These are phyloP conservation scores for Suillus luteus DNA, from an alignment of 768 basidiomycete genomes.

Conservation along the genomic window DNA sequence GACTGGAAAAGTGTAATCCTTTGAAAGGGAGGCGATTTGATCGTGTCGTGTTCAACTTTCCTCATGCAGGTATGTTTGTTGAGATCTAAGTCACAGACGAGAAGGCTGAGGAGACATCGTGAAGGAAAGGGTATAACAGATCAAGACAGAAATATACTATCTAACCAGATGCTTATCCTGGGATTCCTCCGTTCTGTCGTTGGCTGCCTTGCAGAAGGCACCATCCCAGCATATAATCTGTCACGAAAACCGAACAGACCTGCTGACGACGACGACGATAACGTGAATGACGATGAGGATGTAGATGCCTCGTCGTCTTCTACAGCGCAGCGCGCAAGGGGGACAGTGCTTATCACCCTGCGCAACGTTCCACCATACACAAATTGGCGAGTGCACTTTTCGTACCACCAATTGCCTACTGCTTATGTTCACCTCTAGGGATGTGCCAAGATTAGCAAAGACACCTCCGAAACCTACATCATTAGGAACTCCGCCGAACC, in stretches of 20 bases:
- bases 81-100: conserved; percentile 3
- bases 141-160: conserved; percentile 89
- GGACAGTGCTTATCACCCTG: conserved; percentile 83
- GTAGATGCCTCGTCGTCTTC: conserved; percentile 11
- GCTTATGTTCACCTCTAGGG: conserved; percentile 46
- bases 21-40: conserved; percentile 72
- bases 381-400: conserved; percentile 57
- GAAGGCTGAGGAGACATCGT: conserved; percentile 10
- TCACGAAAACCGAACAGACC: conserved; percentile 45
- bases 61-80: conserved; percentile 76
- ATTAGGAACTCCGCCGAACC: conserved; percentile 53
- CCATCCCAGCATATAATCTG: conserved; percentile 45
- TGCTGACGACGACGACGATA: conserved; percentile 41
- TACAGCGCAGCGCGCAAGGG: conserved; percentile 40
- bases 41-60: conserved; percentile 92
- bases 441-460: conserved; percentile 75
- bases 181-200: conserved; percentile 79
- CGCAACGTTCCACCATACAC: conserved; percentile 88
- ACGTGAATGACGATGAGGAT: conserved; percentile 25
- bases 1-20: conserved; percentile 56
- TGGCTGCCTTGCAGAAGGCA: conserved; percentile 57
- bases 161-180: conserved; percentile 83
- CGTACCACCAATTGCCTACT: conserved; percentile 14
- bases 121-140: conserved; percentile 88
- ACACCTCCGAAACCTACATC: conserved; percentile 59